These are phyloP conservation scores for Neurospora hispaniola DNA, from an alignment of 495 filamentous ascomycete genomes.

Conservation along the genomic window DNA sequence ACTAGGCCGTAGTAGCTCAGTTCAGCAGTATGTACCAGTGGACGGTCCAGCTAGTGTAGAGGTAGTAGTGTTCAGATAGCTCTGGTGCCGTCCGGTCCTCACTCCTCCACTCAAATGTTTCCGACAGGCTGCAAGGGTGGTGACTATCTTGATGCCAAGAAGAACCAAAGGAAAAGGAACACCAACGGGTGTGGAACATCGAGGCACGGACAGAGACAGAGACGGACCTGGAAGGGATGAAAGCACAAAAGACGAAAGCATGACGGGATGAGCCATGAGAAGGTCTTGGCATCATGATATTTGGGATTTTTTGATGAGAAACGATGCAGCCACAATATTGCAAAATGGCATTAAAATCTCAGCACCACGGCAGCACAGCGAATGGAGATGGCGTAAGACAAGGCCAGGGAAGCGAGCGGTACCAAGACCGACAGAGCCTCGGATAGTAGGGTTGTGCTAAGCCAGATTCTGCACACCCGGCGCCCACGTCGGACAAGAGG, in stretches of 20 bases:
- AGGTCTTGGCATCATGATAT: neutral
- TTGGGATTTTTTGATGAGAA: neutral
- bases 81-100: too few relatives aligned
- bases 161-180: too few relatives aligned
- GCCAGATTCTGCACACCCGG: neutral
- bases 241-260: too few relatives aligned
- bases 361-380: neutral
- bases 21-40: too few relatives aligned
- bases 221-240: neutral
- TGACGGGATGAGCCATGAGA: neutral
- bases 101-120: too few relatives aligned
- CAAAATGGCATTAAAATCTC: neutral
- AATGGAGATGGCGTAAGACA: neutral
- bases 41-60: too few relatives aligned
- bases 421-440: neutral
- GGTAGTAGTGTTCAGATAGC: too few relatives aligned
- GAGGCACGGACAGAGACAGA: too few relatives aligned
- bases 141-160: too few relatives aligned
- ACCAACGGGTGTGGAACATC: too few relatives aligned
- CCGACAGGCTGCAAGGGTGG: too few relatives aligned
- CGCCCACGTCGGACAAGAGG: neutral
- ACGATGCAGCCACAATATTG: neutral
- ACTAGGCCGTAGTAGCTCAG: too few relatives aligned
- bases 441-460: neutral
- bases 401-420: neutral